These are phyloP conservation scores for Salix viminalis DNA, from an alignment of 345 rosid genomes.

Conservation along the genomic window DNA sequence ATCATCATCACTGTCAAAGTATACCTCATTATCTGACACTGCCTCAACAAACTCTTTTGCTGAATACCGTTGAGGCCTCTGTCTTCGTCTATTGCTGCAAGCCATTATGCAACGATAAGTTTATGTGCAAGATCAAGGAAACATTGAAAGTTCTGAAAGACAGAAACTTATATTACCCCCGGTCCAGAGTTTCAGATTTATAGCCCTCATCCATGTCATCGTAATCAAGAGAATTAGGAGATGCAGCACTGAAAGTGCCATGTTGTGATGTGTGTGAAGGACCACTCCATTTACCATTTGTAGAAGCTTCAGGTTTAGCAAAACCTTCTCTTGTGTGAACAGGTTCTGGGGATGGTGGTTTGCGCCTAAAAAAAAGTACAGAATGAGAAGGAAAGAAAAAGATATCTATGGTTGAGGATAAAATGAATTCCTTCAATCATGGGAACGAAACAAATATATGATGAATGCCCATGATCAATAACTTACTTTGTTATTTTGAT, in stretches of 20 bases:
- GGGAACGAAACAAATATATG: neutral
- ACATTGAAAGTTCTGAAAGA: neutral
- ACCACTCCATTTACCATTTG: conserved; percentile 63
- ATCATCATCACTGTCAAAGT: conserved; percentile 89
- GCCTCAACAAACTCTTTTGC: conserved; percentile 78
- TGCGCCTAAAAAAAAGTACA: conserved; percentile 41
- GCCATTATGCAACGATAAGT: conserved; percentile 13
- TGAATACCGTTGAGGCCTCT: conserved; percentile 86
- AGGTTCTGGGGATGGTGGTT: conserved; percentile 81
- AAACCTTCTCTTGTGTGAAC: conserved; percentile 56
- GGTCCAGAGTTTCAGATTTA: conserved; percentile 51
- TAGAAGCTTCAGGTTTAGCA: conserved; percentile 58
- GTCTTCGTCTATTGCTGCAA: conserved; percentile 70
- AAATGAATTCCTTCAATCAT: neutral
- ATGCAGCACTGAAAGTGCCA: conserved; percentile 41
- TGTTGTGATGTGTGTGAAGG: conserved; percentile 42
- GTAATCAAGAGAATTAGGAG: conserved; percentile 59
- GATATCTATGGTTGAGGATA: neutral
- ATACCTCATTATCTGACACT: conserved; percentile 81
- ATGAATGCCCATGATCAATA: conserved; percentile 1
- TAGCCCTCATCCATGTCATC: conserved; percentile 64
- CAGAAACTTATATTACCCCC: conserved; percentile 48
- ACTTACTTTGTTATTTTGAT: conserved; percentile 88
- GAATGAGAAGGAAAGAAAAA: neutral
- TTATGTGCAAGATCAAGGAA: conserved; percentile 3